Conservation (phyloP, 176 grass and related monocot genomes). For the Phoenix dactylifera region DNA sequence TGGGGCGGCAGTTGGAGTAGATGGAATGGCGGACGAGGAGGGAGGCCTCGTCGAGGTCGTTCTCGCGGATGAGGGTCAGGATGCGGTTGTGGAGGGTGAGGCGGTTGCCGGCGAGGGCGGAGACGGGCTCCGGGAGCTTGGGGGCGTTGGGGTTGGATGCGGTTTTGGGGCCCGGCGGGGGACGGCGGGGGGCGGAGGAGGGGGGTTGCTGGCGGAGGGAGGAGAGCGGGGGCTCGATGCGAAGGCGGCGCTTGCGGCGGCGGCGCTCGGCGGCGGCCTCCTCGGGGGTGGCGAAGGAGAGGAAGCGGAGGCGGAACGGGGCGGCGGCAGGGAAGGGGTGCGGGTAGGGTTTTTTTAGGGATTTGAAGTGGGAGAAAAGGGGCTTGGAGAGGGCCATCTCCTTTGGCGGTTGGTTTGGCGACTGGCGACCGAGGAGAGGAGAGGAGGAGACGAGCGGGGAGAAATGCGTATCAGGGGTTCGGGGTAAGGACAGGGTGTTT, state of each 20-base stretch:
- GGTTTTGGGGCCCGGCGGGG: conserved; percentile 3
- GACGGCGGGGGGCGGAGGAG: conserved; percentile 5
- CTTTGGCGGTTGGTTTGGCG: neutral
- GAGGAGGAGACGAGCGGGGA: neutral
- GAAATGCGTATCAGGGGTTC: neutral
- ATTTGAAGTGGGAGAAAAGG: conserved; percentile 47
- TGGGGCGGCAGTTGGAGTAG: conserved; percentile 88
- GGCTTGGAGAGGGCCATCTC: conserved; percentile 64
- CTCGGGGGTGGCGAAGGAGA: conserved; percentile 33
- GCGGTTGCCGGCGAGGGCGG: conserved; percentile 46
- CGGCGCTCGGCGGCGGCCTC: conserved; percentile 18
- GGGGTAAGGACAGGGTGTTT: too few relatives aligned
- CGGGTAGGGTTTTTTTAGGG: conserved; percentile 40
- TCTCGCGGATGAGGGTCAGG: conserved; percentile 51
- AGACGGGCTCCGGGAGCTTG: conserved; percentile 57
- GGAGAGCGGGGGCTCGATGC: conserved; percentile 12
- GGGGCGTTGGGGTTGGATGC: conserved; percentile 41
- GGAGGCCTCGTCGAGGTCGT: conserved; percentile 65
- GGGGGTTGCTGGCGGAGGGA: too few relatives aligned
- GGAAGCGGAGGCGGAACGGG: conserved; percentile 30
- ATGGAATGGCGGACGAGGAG: conserved; percentile 85
- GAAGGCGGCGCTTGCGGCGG: conserved; percentile 18
- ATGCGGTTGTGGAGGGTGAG: conserved; percentile 74
- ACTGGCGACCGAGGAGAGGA: neutral
- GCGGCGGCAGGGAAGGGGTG: conserved; percentile 17